Conservation (phyloP, 805 yeast genomes). For the Pichia pseudocactophila region DNA sequence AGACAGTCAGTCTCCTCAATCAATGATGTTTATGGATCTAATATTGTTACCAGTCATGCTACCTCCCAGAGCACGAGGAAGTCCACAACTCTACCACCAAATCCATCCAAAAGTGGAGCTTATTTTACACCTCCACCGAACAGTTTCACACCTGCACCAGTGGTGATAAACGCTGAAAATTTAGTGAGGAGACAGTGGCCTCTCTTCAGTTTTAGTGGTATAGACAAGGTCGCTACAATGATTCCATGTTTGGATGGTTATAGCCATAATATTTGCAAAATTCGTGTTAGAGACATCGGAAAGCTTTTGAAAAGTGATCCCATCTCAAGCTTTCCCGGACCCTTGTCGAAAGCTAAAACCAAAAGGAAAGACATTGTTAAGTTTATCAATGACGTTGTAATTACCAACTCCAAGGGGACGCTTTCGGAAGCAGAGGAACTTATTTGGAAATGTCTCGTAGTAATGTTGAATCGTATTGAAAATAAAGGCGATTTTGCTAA, state of each 20-base stretch:
- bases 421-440: constrained; percentile 15
- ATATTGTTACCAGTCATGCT: constrained; percentile 10
- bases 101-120: constrained; percentile 3
- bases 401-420: constrained; percentile 8
- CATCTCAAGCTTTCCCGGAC: constrained; percentile 53
- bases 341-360: constrained; percentile 47
- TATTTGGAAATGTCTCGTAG: constrained; percentile 22
- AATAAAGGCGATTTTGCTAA: constrained; percentile 22
- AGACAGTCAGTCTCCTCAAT: constrained; percentile 11
- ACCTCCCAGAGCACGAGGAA: constrained; percentile 8
- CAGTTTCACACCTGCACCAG: constrained; percentile 26
- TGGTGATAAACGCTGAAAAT: constrained; percentile 43
- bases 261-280: constrained; percentile 23
- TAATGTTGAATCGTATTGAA: constrained; percentile 18
- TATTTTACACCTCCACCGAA: constrained; percentile 8
- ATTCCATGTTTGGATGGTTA: constrained; percentile 35
- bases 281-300: constrained; percentile 32
- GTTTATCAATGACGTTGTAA: constrained; percentile 44
- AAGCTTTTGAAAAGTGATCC: constrained; percentile 36
- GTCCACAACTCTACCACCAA: constrained; percentile 9
- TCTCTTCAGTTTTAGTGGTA: constrained; percentile 55
- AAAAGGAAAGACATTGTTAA: constrained; percentile 61
- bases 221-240: constrained; percentile 36
- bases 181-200: constrained; percentile 63
- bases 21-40: constrained; percentile 14